Evolutionary conservation across 345 rosid species (phyloP).

Genomic region (Anastatica hierochuntica): DNA sequence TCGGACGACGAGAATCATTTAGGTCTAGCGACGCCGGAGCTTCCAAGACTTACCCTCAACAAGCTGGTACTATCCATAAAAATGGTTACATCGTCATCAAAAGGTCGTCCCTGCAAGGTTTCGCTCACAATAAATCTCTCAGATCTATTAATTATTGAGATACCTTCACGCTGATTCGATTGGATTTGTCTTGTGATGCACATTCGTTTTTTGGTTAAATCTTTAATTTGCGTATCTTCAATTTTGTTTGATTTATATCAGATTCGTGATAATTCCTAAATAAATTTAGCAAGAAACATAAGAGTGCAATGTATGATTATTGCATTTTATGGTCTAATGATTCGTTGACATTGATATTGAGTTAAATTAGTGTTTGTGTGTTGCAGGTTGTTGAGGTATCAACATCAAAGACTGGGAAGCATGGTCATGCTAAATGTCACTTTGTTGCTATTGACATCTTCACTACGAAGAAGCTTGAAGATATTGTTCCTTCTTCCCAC

Average conservation of each 20-base stretch:
- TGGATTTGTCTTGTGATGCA: too few relatives aligned
- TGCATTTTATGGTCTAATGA: too few relatives aligned
- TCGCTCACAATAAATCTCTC: neutral
- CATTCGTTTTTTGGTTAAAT: too few relatives aligned
- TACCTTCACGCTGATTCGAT: neutral
- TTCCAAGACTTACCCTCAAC: constrained; percentile 33
- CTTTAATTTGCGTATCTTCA: too few relatives aligned
- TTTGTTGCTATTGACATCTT: constrained; percentile 84
- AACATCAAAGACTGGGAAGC: constrained; percentile 84
- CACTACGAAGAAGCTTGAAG: constrained; percentile 77
- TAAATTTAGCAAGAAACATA: too few relatives aligned
- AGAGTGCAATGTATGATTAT: too few relatives aligned
- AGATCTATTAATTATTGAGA: neutral
- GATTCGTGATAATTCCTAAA: too few relatives aligned
- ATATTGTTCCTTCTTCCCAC: constrained; percentile 89
- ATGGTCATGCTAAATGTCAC: constrained; percentile 92
- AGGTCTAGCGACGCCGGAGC: constrained; percentile 34
- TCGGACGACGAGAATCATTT: constrained; percentile 38
- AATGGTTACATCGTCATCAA: constrained; percentile 35
- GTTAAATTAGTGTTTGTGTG: too few relatives aligned
- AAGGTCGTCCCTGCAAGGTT: constrained; percentile 34
- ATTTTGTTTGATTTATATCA: too few relatives aligned
- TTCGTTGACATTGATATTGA: too few relatives aligned
- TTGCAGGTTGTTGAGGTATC: constrained; percentile 74
- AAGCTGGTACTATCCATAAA: constrained; percentile 33